Evolutionary conservation across 2,329 filamentous ascomycete species (phyloP).

Genomic region (Exophiala phaeomuriformis): DNA sequence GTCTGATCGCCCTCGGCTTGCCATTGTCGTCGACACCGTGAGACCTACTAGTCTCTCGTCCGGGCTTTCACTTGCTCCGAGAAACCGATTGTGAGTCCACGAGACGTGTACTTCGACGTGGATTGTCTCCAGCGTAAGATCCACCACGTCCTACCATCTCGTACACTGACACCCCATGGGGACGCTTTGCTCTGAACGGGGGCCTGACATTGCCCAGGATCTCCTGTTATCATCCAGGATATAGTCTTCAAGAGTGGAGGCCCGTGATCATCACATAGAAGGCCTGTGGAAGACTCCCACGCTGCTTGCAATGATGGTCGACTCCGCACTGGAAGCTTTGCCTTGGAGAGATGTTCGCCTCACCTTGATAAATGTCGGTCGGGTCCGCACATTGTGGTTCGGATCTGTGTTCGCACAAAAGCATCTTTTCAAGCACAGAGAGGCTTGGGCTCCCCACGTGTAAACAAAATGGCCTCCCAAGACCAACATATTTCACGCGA

Average conservation of each 20-base stretch:
- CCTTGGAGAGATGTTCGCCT: background rate
- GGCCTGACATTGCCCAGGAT: background rate
- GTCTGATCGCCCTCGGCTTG: conserved; percentile 1
- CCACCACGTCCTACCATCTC: background rate
- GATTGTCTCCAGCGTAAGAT: background rate
- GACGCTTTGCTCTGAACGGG: too few relatives aligned
- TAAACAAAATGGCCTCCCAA: conserved; percentile 10
- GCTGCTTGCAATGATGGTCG: background rate
- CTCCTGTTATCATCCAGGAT: background rate
- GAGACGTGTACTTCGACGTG: background rate
- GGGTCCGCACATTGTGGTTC: background rate
- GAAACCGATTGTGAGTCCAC: background rate
- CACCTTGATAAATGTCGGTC: background rate
- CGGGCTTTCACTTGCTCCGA: background rate
- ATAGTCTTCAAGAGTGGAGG: background rate
- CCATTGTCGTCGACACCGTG: background rate
- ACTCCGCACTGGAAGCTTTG: background rate
- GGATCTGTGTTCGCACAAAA: background rate
- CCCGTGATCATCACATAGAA: background rate
- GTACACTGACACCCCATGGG: too few relatives aligned
- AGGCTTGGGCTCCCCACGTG: background rate
- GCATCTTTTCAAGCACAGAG: background rate
- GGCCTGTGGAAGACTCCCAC: background rate
- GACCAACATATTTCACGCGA: conserved; percentile 3
- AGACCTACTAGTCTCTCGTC: background rate